A percentile compares a stretch with the other conserved stretches of the same genome.
Conservation (phyloP, 495 filamentous ascomycete genomes). For the Xylaria intraflava region DNA sequence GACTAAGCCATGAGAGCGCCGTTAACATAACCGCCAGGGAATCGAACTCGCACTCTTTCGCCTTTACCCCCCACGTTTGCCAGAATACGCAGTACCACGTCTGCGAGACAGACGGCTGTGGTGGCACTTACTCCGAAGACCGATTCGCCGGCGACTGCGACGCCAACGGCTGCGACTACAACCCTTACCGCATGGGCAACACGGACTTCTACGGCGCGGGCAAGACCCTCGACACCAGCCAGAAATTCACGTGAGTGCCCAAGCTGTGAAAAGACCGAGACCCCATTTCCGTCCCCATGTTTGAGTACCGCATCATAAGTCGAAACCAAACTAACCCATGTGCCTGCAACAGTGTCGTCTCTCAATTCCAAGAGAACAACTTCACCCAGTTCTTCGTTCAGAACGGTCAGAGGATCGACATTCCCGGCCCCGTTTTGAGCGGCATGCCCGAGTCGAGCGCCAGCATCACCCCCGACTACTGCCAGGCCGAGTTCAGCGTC, state of each 20-base stretch:
- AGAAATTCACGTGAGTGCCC: constrained; percentile 54
- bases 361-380: constrained; percentile 59
- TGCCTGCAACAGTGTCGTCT: constrained; percentile 54
- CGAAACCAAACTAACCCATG: background rate
- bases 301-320: background rate
- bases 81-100: constrained; percentile 46
- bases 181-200: constrained; percentile 63
- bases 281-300: constrained; percentile 36
- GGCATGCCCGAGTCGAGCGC: constrained; percentile 48
- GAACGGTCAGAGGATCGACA: constrained; percentile 55
- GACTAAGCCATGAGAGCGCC: background rate
- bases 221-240: constrained; percentile 56
- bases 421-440: constrained; percentile 44
- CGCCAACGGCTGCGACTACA: constrained; percentile 69
- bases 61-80: constrained; percentile 64
- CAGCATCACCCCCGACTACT: constrained; percentile 56
- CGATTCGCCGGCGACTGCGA: constrained; percentile 59
- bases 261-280: no score
- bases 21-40: constrained; percentile 33
- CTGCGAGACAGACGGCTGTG: constrained; percentile 47
- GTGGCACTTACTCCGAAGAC: constrained; percentile 44
- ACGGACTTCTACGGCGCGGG: constrained; percentile 56
- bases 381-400: constrained; percentile 71
- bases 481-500: constrained; percentile 50
- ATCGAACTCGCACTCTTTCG: constrained; percentile 59